These are phyloP conservation scores for Capronia coronata DNA, from an alignment of 2,329 filamentous ascomycete species.

Conservation along the genomic window DNA sequence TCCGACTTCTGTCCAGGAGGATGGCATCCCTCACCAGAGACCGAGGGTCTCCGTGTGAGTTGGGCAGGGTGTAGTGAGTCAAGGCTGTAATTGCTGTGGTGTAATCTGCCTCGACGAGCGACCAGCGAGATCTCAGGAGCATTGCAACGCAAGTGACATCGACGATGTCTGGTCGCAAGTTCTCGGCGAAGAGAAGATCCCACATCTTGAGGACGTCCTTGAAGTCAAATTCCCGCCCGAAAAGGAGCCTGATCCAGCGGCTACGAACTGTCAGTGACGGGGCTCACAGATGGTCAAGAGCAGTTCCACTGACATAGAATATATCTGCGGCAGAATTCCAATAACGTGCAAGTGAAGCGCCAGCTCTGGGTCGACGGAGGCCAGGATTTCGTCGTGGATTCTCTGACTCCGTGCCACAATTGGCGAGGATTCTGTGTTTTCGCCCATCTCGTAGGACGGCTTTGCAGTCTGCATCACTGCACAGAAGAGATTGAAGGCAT, in stretches of 20 bases:
- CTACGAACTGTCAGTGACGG: constrained; percentile 38
- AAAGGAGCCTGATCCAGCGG: constrained; percentile 88
- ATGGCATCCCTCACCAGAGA: constrained; percentile 82
- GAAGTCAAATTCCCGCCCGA: constrained; percentile 88
- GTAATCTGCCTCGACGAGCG: constrained; percentile 81
- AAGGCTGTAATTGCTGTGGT: constrained; percentile 75
- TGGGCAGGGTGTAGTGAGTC: constrained; percentile 71
- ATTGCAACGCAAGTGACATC: constrained; percentile 91
- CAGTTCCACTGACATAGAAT: constrained; percentile 64
- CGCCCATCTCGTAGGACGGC: constrained; percentile 72
- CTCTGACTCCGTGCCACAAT: constrained; percentile 81
- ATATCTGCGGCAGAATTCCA: constrained; percentile 92
- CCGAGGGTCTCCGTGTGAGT: constrained; percentile 58
- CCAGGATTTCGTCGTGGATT: constrained; percentile 77
- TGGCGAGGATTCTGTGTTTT: constrained; percentile 49
- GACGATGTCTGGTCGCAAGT: constrained; percentile 70
- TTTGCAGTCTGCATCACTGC: constrained; percentile 82
- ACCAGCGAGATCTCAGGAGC: constrained; percentile 73
- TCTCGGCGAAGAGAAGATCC: constrained; percentile 86
- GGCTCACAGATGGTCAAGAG: not conserved
- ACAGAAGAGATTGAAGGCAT: constrained; percentile 79
- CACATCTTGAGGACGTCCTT: constrained; percentile 76
- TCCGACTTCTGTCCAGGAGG: constrained; percentile 42
- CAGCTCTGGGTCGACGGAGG: constrained; percentile 74
- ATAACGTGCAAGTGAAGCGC: constrained; percentile 72